Evolutionary conservation across 805 yeast genomes (phyloP).

Genomic region (Metschnikowia noctiluminum): DNA sequence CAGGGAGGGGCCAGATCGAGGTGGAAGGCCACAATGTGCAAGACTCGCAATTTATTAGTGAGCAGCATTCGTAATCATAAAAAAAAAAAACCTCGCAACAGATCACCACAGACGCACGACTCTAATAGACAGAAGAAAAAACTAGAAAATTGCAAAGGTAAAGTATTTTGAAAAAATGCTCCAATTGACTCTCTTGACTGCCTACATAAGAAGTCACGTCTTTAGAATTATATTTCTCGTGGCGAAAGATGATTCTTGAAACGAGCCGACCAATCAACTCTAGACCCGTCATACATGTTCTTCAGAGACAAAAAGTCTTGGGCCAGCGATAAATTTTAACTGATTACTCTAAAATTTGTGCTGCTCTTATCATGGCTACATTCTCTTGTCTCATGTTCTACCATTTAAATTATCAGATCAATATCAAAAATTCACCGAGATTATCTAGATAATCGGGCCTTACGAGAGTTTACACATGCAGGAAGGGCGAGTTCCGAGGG

Average conservation of each 20-base stretch:
- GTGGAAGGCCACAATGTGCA: neutral
- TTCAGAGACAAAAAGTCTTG: too few species aligned
- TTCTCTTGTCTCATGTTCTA: neutral
- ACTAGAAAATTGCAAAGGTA: neutral
- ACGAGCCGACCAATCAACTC: too few species aligned
- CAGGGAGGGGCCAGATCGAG: constrained; percentile 1
- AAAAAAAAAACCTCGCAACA: neutral
- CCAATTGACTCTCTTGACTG: too few species aligned
- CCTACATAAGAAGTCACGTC: too few species aligned
- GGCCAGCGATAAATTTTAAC: too few species aligned
- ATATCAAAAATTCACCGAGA: neutral
- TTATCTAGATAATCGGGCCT: constrained; percentile 3
- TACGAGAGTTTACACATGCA: neutral
- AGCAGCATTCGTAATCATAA: neutral
- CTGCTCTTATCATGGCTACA: neutral
- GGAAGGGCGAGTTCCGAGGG: constrained; percentile 3
- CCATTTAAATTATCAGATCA: neutral
- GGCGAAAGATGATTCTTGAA: too few species aligned
- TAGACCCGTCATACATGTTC: too few species aligned
- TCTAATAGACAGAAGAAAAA: neutral
- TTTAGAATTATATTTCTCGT: too few species aligned
- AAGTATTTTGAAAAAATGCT: too few species aligned
- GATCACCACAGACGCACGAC: neutral
- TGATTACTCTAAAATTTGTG: too few species aligned
- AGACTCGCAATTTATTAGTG: constrained; percentile 1